These are phyloP conservation scores for Oleoguttula mirabilis DNA, from an alignment of 495 filamentous ascomycete species.

Conservation along the genomic window DNA sequence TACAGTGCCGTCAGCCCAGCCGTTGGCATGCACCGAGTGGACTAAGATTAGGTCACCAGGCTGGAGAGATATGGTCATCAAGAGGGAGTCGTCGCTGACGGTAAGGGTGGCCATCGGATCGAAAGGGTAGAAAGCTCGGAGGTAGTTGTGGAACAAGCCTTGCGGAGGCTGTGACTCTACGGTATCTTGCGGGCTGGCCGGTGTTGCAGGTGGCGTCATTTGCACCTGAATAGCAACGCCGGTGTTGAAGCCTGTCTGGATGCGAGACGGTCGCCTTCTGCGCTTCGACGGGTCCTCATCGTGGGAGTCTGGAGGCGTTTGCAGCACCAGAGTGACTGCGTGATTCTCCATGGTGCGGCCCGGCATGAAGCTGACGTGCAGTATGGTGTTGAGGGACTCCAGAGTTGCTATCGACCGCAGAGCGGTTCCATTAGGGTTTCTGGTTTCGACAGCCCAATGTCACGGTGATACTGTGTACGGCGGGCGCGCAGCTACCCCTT, in stretches of 20 bases:
- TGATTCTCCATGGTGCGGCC: no score
- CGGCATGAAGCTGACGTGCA: no score
- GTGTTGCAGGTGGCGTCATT: conserved; percentile 20
- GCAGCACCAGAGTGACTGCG: no score
- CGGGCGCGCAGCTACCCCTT: no score
- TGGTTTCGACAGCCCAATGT: no score
- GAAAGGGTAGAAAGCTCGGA: conserved; percentile 93
- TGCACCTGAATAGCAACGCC: conserved; percentile 1
- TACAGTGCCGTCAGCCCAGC: conserved; percentile 97
- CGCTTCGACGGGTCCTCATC: no score
- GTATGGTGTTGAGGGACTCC: no score
- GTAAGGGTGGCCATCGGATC: conserved; percentile 62
- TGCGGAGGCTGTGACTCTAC: not conserved
- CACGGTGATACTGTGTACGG: no score
- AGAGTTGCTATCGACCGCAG: no score
- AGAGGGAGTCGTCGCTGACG: conserved; percentile 46
- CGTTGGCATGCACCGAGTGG: conserved; percentile 95
- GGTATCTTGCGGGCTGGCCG: conserved; percentile 11
- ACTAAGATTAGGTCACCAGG: conserved; percentile 87
- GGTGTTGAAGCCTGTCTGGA: not conserved
- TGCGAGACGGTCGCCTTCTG: no score
- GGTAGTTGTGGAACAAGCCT: conserved; percentile 76
- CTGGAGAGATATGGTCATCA: conserved; percentile 70
- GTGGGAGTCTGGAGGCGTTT: no score
- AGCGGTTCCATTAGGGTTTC: no score